Evolutionary conservation across 345 rosid species (phyloP), one percentile per base, ranked within the genome.

Genomic region (Gynandropsis gynandra): DNA sequence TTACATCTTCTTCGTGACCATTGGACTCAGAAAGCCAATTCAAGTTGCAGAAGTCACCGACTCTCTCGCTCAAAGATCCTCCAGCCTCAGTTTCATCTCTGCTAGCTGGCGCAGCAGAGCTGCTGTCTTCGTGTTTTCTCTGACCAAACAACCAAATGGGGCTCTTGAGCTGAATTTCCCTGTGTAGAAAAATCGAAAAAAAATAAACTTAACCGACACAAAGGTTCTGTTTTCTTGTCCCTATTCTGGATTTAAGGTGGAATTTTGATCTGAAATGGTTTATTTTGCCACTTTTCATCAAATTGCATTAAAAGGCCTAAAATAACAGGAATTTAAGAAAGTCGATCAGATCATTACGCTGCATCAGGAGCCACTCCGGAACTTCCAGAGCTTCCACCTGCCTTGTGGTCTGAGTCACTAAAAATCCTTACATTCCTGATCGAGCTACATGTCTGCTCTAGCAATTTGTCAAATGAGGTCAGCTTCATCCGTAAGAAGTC

Each of bases 81-180:
- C 74, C 66, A 53, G 67, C 76, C 47, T 70, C 72, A 44, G 33
- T 59, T 69, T 82, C 80, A 50, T 34, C 58, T 58, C 71, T 56
- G 49, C 69, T 53, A 38, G 72, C 61, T 69, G 75, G 84, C 39
- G 74, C 51, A 34, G 72, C 72, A 60, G 79, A 29, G 33, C 52
- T 74, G 66, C 54, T 76, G 53, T 80, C 90, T 72, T 85, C 90
- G 7, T 59, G 66, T 53, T 85, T 92, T 71, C 97, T 83, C 69
- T 87, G 95, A 72, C 98, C 98, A 80, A 87, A 92, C 18, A 88
- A 74, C 98, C 98, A 92, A 77, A 81, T 92, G 10, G 98, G 98
- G 76, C 95, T 92, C 78, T 75, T 92, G 52, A 85, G 90, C 77
- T 92, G 98, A 71, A 92, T 87, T 68, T 92, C 98, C 59, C 98